phyloP scores from a whole-genome alignment of 208 protist species.

The Trypanosoma melophagium region DNA sequence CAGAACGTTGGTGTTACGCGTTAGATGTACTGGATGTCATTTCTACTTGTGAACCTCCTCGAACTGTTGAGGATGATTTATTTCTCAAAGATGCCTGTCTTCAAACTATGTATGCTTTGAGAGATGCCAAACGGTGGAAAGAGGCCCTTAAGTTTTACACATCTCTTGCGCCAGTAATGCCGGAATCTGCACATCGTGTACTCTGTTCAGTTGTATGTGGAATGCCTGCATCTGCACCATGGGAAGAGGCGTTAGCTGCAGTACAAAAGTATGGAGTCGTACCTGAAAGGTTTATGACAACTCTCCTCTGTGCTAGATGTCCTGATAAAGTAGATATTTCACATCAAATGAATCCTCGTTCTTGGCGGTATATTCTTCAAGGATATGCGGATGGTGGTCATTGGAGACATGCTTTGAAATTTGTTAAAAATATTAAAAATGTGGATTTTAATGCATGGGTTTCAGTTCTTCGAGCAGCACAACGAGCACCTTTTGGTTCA shows the following conservation, averaged over 20 bases:
- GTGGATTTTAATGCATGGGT: constrained; percentile 12
- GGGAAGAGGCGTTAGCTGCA: constrained; percentile 34
- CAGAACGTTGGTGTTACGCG: constrained; percentile 59
- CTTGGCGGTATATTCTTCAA: constrained; percentile 31
- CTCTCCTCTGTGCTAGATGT: constrained; percentile 22
- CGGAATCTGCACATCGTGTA: constrained; percentile 27
- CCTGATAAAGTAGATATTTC: constrained; percentile 7
- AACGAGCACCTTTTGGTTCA: constrained; percentile 23
- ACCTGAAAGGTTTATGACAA: constrained; percentile 29
- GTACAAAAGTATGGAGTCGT: constrained; percentile 20
- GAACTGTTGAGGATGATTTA: constrained; percentile 35
- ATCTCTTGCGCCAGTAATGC: constrained; percentile 39
- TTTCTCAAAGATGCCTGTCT: constrained; percentile 56
- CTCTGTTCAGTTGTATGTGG: constrained; percentile 42
- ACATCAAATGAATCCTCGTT: not conserved
- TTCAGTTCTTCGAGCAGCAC: constrained; percentile 26
- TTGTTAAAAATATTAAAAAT: constrained; percentile 1
- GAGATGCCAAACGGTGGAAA: constrained; percentile 54
- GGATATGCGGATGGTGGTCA: constrained; percentile 32
- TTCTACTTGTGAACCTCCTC: constrained; percentile 32
- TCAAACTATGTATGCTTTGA: constrained; percentile 52
- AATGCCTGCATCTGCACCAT: constrained; percentile 51
- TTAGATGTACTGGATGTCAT: constrained; percentile 74
- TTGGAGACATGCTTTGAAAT: constrained; percentile 25
- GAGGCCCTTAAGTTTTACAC: constrained; percentile 51